Base-by-base conservation (phyloP, 164 flowering plant genomes). In the Litsea cubeba region DNA sequence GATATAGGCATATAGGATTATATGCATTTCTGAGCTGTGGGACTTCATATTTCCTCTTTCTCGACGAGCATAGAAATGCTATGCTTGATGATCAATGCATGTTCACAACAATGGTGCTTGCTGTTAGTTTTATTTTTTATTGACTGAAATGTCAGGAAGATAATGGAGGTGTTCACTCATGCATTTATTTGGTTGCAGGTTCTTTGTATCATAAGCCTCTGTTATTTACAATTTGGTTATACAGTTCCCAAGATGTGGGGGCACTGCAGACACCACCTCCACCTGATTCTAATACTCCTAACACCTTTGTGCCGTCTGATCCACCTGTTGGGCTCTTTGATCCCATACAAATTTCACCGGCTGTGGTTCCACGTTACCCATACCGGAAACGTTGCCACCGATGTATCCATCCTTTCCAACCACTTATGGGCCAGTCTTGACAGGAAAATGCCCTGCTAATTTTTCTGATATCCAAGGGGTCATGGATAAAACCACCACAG, bases 401-500 rank as follows among this genome's bases (percentile, higher is more conserved):
- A 84, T 93, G 87, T 90, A 89, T 75, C 99, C 99, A 14, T 82
- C 88, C 60, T 88, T 90, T 79, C 98, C 97, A 5, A 82, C 74
- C 49, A 87, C 91, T 62, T 91, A 88, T 71, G 86, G 90, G 23
- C 99, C 98, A 32, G 84, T 88, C 40, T 85, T 93, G 85, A 88
- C 95, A 32, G 99, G 99, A 22, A 89, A 81, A 72, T 95, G 99
- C 77, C 96, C 88, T 65, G 89, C 89, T 74, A 91, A 90, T 71
- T 95, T 95, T 76, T 87, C 95, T 73, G 80, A 83, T n/a, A 79
- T 95, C 74, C 88, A 96, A 63, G 81, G 35, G 77, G 74, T 91
- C 71, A 65, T 92, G 81, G 89, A 87, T 40, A 93, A 80, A 83
- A 91, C 99, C 50, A 91, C 97, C 24, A 86, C 89, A 51, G 99